Conservation (phyloP, 768 basidiomycete species). For the Rhodotorula graminis region DNA sequence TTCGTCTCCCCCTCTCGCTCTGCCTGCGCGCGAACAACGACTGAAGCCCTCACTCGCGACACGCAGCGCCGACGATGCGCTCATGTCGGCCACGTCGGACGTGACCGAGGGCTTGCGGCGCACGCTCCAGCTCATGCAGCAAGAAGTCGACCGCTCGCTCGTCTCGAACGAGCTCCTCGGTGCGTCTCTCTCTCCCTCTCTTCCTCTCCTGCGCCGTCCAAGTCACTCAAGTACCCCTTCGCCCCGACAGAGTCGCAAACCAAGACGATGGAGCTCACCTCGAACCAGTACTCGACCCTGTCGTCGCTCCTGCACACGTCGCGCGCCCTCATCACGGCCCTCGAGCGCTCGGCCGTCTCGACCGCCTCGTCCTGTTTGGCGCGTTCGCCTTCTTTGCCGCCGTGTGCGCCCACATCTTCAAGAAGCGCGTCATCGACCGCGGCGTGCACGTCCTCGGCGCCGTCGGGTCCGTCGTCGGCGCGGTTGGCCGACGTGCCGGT, state of each 20-base stretch:
- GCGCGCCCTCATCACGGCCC: slow-evolving; percentile 73
- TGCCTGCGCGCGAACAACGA: no score
- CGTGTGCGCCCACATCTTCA: slow-evolving; percentile 77
- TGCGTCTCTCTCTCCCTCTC: slow-evolving; percentile 45
- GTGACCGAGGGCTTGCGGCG: slow-evolving; percentile 83
- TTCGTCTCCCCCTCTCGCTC: neutral
- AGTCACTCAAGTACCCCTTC: no score
- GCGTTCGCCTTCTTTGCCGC: slow-evolving; percentile 78
- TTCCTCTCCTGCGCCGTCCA: no score
- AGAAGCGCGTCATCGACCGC: slow-evolving; percentile 77
- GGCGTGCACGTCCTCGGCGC: slow-evolving; percentile 59
- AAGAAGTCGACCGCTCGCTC: slow-evolving; percentile 83
- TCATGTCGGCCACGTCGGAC: slow-evolving; percentile 82
- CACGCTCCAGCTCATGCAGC: slow-evolving; percentile 80
- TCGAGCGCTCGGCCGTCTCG: slow-evolving; percentile 89
- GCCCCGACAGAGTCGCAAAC: slow-evolving; percentile 65
- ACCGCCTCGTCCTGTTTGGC: slow-evolving; percentile 76
- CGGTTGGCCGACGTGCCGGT: neutral
- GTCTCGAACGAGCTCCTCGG: slow-evolving; percentile 80
- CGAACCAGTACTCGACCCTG: slow-evolving; percentile 70
- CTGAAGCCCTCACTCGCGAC: neutral
- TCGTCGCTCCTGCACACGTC: slow-evolving; percentile 68
- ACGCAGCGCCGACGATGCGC: slow-evolving; percentile 62
- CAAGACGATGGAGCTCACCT: slow-evolving; percentile 66
- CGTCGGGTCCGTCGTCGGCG: neutral